Evolutionary conservation across 2,329 filamentous ascomycete species (phyloP), one percentile per base, ranked within the genome.

Genomic region (Ceratocystis colombiana): DNA sequence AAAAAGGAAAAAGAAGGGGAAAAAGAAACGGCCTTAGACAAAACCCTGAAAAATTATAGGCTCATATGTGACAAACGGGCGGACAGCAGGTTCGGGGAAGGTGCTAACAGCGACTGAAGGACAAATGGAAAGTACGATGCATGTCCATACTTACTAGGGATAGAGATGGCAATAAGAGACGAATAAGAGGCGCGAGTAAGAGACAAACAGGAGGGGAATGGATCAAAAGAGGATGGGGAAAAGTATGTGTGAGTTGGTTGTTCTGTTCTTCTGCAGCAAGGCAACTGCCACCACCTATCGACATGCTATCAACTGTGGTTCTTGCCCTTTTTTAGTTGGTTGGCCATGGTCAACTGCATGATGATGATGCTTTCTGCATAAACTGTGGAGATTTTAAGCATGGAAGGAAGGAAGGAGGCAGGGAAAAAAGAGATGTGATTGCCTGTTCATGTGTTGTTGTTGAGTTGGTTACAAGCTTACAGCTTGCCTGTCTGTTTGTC

Each of bases 361-460:
- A 57, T 57, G 53, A 30, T 57, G 53, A 17, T 57, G 53, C 12
- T 57, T 57, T 17, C 4, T 57, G 53, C 53, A 57, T 33, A 12
- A 57, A 57, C 22, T 30, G 53, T 57, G 53, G 53, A n/a, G 53
- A 57, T 57, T 57, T 25, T 17, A 30, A 28, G 53, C 53, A 28
- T 17, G 53, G 28, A 57, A 57, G 53, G 53, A 57, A 57, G 53
- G 22, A 57, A 57, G 53, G 53, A 57, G 28, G 53, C 22, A 57
- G 53, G 10, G 15, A 28, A 30, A 28, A 53, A n/a, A 57, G 53
- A 57, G n/a, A n/a, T 28, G 53, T 33, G 53, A 57, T 33, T 57
- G 53, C 53, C 53, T 30, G 25, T 33, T 57, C 20, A 7, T 17
- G 53, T 57, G 22, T 33, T 30, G 53, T 57, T 28, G 25, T 7